These are phyloP conservation scores for Lophiostoma macrostomum DNA, from an alignment of 495 filamentous ascomycete genomes.

Conservation along the genomic window DNA sequence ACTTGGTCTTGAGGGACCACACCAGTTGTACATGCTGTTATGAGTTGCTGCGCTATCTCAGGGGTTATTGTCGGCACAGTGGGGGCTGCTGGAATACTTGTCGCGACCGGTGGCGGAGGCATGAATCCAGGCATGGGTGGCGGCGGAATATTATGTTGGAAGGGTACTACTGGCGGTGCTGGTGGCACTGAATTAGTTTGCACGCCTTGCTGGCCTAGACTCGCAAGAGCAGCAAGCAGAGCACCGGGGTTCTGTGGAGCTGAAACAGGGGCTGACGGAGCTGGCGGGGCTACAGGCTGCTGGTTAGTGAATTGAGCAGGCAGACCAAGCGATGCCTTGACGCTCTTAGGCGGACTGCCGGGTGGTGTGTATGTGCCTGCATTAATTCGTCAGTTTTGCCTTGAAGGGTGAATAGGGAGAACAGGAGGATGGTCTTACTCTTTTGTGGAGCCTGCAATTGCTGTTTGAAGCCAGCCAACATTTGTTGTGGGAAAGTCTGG, in stretches of 20 bases:
- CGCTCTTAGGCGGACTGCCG: conserved; percentile 21
- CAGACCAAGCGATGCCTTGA: neutral
- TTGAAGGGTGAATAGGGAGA: too few relatives aligned
- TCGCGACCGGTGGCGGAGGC: conserved; percentile 4
- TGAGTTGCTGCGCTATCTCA: conserved; percentile 15
- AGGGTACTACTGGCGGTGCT: conserved; percentile 14
- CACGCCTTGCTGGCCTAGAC: conserved; percentile 23
- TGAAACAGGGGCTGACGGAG: conserved; percentile 9
- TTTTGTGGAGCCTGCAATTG: conserved; percentile 61
- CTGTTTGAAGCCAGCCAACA: conserved; percentile 83
- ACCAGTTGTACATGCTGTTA: conserved; percentile 15
- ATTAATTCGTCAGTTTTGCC: too few relatives aligned
- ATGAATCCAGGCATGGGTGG: conserved; percentile 19
- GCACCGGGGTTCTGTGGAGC: conserved; percentile 29
- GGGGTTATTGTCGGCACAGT: neutral
- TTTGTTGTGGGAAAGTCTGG: conserved; percentile 77
- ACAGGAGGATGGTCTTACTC: too few relatives aligned
- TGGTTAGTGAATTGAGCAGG: neutral
- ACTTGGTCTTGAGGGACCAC: conserved; percentile 29
- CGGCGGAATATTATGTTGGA: conserved; percentile 18
- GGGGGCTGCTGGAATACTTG: conserved; percentile 5
- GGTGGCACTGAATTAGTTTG: conserved; percentile 14
- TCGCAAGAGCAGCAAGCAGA: conserved; percentile 38
- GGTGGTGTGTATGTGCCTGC: conserved; percentile 23
- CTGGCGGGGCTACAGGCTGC: conserved; percentile 1